A percentile compares a stretch with the other conserved stretches of the same genome.
These are phyloP conservation scores for Musa schizocarpa DNA, from an alignment of 176 grass and related monocot genomes.

Conservation along the genomic window DNA sequence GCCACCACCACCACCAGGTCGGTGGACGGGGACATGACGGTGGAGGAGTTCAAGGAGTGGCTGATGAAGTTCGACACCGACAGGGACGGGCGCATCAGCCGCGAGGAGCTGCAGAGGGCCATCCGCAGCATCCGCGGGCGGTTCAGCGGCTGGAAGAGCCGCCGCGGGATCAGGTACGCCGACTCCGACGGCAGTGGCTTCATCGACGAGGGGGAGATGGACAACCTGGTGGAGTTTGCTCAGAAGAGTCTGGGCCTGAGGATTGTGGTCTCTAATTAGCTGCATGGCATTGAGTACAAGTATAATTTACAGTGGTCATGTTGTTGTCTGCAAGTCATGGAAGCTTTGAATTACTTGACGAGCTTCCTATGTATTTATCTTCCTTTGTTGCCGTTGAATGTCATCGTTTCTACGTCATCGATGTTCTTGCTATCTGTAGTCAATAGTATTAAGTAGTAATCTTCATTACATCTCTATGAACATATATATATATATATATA, in stretches of 20 bases:
- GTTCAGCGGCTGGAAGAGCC: slow-evolving; percentile 61
- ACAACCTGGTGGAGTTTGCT: neutral
- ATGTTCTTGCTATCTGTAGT: too few relatives aligned
- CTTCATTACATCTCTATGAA: too few relatives aligned
- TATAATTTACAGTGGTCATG: too few relatives aligned
- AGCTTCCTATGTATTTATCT: too few relatives aligned
- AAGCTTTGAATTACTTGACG: too few relatives aligned
- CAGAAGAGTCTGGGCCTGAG: neutral
- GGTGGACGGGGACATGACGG: neutral
- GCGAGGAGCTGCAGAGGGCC: slow-evolving; percentile 30
- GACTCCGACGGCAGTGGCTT: slow-evolving; percentile 46
- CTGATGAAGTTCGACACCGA: slow-evolving; percentile 7
- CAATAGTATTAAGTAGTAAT: too few relatives aligned
- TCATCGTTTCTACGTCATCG: too few relatives aligned
- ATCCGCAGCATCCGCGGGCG: slow-evolving; percentile 52
- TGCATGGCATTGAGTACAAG: too few relatives aligned
- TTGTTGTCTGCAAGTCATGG: too few relatives aligned
- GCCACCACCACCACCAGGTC: neutral
- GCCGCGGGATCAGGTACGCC: slow-evolving; percentile 32
- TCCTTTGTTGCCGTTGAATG: too few relatives aligned
- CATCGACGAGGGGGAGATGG: slow-evolving; percentile 42
- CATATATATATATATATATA: too few relatives aligned
- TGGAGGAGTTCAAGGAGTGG: slow-evolving; percentile 15
- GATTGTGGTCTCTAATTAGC: neutral
- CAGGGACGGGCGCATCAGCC: slow-evolving; percentile 3